Percentiles rank a stretch among this genome's conserved stretches.
Evolutionary conservation across 148 eudicot species (phyloP).

Genomic region (Persicaria maculosa): DNA sequence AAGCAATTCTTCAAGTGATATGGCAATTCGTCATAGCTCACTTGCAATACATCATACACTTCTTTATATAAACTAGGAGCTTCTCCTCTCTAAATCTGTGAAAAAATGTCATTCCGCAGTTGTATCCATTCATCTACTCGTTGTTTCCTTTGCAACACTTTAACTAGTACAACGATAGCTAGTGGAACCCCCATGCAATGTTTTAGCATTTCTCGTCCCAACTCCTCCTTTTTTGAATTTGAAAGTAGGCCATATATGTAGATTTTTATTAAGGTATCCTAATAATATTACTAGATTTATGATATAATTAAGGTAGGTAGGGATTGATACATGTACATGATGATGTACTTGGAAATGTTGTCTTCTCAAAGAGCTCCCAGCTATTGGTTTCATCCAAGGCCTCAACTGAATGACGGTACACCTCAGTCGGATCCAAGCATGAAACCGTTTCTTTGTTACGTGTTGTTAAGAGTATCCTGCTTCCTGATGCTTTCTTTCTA

Average conservation of each 20-base stretch:
- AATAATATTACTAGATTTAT: too few relatives aligned
- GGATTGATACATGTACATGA: neutral
- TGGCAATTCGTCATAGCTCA: too few relatives aligned
- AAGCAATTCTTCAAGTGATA: too few relatives aligned
- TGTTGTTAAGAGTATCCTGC: neutral
- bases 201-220: neutral
- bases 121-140: neutral
- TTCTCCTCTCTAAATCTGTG: neutral
- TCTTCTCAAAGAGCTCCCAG: neutral
- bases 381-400: neutral
- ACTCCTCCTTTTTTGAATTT: neutral
- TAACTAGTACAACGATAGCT: neutral
- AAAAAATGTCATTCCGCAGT: neutral
- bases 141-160: neutral
- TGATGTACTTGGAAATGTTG: neutral
- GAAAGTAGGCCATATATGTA: too few relatives aligned
- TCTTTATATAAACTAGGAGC: neutral
- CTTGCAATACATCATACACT: too few relatives aligned
- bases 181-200: neutral
- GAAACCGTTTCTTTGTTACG: neutral
- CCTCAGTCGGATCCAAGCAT: neutral
- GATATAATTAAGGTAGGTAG: neutral
- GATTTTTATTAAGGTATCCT: too few relatives aligned
- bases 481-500: neutral
- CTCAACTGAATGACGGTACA: neutral